Percentiles rank a stretch among this genome's conserved stretches.
Conservation (phyloP, 2,329 filamentous ascomycete species). For the Sclerotinia trifoliorum region DNA sequence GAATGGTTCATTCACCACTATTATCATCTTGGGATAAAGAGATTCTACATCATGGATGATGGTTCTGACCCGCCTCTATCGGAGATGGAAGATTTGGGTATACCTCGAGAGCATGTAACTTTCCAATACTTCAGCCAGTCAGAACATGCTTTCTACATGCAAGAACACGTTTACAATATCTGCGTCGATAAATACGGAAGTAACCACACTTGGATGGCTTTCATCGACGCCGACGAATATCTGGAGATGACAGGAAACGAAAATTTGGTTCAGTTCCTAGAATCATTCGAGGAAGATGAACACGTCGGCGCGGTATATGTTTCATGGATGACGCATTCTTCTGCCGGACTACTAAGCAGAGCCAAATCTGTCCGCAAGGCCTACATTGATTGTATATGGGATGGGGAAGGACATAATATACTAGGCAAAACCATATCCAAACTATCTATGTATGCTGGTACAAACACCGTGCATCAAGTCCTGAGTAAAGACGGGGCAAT, state of each 20-base stretch:
- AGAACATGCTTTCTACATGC: conserved; percentile 22
- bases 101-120: conserved; percentile 30
- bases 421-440: conserved; percentile 40
- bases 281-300: conserved; percentile 30
- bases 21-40: conserved; percentile 32
- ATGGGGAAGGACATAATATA: conserved; percentile 35
- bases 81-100: conserved; percentile 25
- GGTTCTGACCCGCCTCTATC: conserved; percentile 33
- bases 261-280: conserved; percentile 37
- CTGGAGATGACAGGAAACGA: conserved; percentile 35
- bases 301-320: conserved; percentile 38
- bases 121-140: conserved; percentile 30
- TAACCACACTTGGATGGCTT: conserved; percentile 41
- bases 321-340: conserved; percentile 41
- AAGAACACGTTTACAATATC: conserved; percentile 29
- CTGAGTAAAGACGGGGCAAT: conserved; percentile 26
- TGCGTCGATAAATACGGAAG: conserved; percentile 33
- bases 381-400: conserved; percentile 39
- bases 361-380: conserved; percentile 34
- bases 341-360: conserved; percentile 35
- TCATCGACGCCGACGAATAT: conserved; percentile 40
- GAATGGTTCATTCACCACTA: conserved; percentile 38
- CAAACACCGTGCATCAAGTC: conserved; percentile 30
- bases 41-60: conserved; percentile 39
- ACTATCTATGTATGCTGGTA: conserved; percentile 24